Conservation (phyloP, 2,329 filamentous ascomycete genomes). For the Exophiala bonariae region DNA sequence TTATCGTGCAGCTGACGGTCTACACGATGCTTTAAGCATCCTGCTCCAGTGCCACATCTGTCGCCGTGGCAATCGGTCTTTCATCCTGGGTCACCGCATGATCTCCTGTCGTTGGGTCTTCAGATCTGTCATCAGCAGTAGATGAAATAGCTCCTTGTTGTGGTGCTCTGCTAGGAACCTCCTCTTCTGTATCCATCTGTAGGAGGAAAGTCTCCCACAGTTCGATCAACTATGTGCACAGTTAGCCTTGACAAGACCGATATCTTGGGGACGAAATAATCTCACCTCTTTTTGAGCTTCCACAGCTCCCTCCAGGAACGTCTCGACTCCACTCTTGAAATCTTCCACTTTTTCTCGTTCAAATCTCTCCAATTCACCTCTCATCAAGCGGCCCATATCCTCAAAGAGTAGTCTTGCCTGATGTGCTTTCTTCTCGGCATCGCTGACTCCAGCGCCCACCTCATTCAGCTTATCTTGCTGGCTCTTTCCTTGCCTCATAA, state of each 20-base stretch:
- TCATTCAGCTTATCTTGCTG: conserved; percentile 95
- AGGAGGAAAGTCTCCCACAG: conserved; percentile 98
- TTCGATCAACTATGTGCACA: conserved; percentile 71
- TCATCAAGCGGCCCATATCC: conserved; percentile 95
- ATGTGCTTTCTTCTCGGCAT: conserved; percentile 90
- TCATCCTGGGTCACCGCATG: background rate
- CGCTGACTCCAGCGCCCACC: conserved; percentile 87
- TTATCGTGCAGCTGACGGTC: background rate
- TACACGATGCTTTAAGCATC: conserved; percentile 18
- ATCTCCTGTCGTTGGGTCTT: conserved; percentile 1
- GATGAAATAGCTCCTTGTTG: conserved; percentile 3
- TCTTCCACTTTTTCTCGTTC: conserved; percentile 98
- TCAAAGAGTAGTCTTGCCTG: conserved; percentile 89
- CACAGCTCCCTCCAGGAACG: conserved; percentile 92
- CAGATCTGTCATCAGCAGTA: background rate
- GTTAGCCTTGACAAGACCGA: too few relatives aligned
- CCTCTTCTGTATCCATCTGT: conserved; percentile 91
- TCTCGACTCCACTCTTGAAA: conserved; percentile 97
- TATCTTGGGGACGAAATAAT: too few relatives aligned
- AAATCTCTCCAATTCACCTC: conserved; percentile 85
- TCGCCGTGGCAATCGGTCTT: conserved; percentile 16
- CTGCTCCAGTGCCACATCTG: conserved; percentile 27
- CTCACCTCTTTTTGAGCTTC: conserved; percentile 97
- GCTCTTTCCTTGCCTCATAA: conserved; percentile 90
- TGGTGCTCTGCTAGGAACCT: conserved; percentile 33